Evolutionary conservation across 352 stramenopile genomes (phyloP).

Genomic region (Thraustochytrium sp.): DNA sequence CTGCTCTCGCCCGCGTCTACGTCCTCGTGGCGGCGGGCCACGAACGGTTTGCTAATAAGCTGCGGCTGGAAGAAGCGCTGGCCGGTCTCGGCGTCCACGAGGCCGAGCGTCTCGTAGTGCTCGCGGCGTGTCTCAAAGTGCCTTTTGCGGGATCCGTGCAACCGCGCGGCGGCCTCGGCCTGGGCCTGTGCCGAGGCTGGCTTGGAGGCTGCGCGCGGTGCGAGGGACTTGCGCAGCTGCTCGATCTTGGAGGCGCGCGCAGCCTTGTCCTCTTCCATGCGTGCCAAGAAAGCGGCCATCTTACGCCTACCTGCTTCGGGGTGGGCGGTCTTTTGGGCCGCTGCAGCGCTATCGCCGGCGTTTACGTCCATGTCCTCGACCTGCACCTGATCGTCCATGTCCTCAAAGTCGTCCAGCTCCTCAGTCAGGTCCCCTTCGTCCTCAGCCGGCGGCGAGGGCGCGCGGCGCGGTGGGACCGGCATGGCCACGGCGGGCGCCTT

Average conservation of each 20-base stretch:
- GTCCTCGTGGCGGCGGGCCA: no score
- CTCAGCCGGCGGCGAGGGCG: background rate
- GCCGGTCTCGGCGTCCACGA: background rate
- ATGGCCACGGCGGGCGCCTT: background rate
- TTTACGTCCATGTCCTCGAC: background rate
- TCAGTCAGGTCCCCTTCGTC: background rate
- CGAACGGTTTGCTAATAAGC: background rate
- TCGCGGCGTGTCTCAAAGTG: conserved; percentile 5
- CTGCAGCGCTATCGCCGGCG: no score
- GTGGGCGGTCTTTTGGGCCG: no score
- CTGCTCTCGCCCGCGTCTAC: no score
- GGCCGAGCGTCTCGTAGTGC: background rate
- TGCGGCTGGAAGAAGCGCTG: conserved; percentile 7
- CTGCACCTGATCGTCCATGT: background rate
- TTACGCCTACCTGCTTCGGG: no score
- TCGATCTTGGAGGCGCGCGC: background rate
- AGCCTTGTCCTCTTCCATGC: background rate
- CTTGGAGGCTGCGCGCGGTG: background rate
- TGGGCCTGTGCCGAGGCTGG: background rate
- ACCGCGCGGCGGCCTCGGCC: background rate
- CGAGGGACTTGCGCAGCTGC: background rate
- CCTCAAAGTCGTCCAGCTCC: background rate
- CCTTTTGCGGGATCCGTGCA: background rate
- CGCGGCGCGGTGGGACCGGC: background rate
- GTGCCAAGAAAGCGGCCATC: background rate